Base-by-base conservation (phyloP, 495 filamentous ascomycete species). In the Trichoderma parareesei region DNA sequence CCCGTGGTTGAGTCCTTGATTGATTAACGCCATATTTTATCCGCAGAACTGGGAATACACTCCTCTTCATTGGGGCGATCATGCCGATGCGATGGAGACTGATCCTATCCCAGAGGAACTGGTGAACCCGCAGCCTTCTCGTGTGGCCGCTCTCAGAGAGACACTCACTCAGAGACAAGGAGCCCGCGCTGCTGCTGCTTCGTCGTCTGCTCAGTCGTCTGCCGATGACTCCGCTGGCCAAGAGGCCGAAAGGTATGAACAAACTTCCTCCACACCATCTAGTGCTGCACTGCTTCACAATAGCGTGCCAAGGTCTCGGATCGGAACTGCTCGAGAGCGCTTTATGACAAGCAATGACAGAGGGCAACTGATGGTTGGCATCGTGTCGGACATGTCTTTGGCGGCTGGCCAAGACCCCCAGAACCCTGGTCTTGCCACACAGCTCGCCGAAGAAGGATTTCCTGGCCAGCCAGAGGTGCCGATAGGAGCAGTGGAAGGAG, bases 291-390 rank as follows among this genome's bases (percentile, higher is more conserved):
- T 10, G 6, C 18, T 18, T 33, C 33, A 38, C 53, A 57, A 41
- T 4, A 57, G 37, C 18, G 53, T 9, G 20, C 18, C 53, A 16
- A 57, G 20, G 53, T n/a, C 53, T 57, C 53, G 53, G 10, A 16
- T 57, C 11, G 53, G 53, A 33, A 11, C 53, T 57, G 53, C 53
- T 57, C 53, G 20, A 57, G 16, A 14, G 14, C 53, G 53, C 9
- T 57, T 57, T 6, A 57, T 57, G 53, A 57, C 53, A 57, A 57
- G 53, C 53, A 57, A 57, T 57, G 27, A 37, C 53, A 57, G 6
- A n/a, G 53, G 53, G 18, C 53, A 57, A 38, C 33, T 57, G 2
- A 37, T 57, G 53, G 27, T 57, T 57, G 53, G 53, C 27, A 33
- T 57, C 10, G 53, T 27, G 53, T 8, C 53, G 13, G 53, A 57